These are phyloP conservation scores for Alisma plantagoaquatica DNA, from an alignment of 106 monocot species.

Conservation along the genomic window DNA sequence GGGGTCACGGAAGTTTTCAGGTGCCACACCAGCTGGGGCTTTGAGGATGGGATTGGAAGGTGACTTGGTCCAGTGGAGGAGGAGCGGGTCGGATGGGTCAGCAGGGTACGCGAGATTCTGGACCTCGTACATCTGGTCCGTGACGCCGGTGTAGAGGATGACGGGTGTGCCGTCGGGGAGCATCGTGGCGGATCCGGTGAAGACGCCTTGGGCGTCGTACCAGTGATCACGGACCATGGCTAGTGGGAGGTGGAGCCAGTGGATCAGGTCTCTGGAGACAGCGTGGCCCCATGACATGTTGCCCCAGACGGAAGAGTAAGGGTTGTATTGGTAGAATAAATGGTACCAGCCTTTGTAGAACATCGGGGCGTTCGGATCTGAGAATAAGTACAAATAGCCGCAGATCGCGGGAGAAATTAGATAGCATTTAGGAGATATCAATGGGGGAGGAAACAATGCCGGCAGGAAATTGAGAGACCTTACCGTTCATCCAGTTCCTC, in stretches of 20 bases:
- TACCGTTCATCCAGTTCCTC: constrained; percentile 83
- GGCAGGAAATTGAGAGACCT: not conserved
- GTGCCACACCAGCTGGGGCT: constrained; percentile 37
- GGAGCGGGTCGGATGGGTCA: constrained; percentile 40
- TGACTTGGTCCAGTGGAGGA: constrained; percentile 42
- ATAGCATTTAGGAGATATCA: no score
- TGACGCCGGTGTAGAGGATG: constrained; percentile 64
- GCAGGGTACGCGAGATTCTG: constrained; percentile 51
- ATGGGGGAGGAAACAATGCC: no score
- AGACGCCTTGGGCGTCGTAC: constrained; percentile 67
- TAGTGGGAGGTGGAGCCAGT: constrained; percentile 58
- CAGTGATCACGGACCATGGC: constrained; percentile 57
- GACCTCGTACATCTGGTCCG: constrained; percentile 40
- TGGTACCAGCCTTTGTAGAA: constrained; percentile 69
- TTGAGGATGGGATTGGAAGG: constrained; percentile 52
- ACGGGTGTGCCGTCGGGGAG: constrained; percentile 32
- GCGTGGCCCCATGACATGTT: constrained; percentile 83
- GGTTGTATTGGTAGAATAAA: constrained; percentile 70
- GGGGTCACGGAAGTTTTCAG: constrained; percentile 57
- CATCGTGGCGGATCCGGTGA: constrained; percentile 61
- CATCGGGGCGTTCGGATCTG: no score
- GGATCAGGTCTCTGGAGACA: constrained; percentile 56
- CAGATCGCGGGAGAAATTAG: no score
- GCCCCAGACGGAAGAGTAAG: constrained; percentile 61
- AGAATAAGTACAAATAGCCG: no score